A percentile compares a stretch with the other conserved stretches of the same genome.
phyloP scores from a whole-genome alignment of 495 filamentous ascomycete species.

The Corynascus novoguineensis region DNA sequence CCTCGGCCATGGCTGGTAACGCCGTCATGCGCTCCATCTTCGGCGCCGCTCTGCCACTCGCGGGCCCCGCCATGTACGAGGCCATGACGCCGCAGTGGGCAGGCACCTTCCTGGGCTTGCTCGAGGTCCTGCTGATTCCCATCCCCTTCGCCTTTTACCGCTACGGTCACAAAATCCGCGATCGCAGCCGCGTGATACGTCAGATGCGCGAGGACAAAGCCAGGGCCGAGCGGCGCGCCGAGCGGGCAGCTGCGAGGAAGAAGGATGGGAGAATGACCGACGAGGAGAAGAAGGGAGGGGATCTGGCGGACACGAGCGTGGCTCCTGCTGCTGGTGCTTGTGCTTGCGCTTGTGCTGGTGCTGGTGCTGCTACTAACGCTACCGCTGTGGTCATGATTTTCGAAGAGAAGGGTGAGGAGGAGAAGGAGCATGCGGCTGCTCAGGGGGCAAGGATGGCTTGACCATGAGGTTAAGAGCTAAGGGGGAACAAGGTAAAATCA shows the following conservation, averaged over 20 bases:
- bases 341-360: constrained; percentile 51
- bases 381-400: not conserved
- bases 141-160: constrained; percentile 77
- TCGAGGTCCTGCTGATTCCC: constrained; percentile 66
- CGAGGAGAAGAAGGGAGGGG: constrained; percentile 55
- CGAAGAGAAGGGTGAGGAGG: not conserved
- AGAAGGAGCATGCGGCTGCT: not conserved
- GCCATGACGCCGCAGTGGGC: constrained; percentile 69
- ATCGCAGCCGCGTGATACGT: constrained; percentile 58
- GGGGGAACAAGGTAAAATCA: not conserved
- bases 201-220: constrained; percentile 66
- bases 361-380: not conserved
- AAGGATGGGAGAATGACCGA: constrained; percentile 18
- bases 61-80: constrained; percentile 65
- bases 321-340: too few relatives aligned
- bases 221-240: constrained; percentile 49
- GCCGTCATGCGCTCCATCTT: constrained; percentile 60
- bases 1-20: constrained; percentile 73
- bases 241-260: constrained; percentile 26
- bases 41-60: constrained; percentile 68
- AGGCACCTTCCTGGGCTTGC: constrained; percentile 63
- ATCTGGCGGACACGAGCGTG: too few relatives aligned
- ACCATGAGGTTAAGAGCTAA: not conserved
- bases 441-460: constrained; percentile 7
- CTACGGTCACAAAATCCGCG: constrained; percentile 65